Percentiles rank a stretch among this genome's conserved stretches.
phyloP scores from a whole-genome alignment of 768 basidiomycete species.

The Dacryopinax spathularia region DNA sequence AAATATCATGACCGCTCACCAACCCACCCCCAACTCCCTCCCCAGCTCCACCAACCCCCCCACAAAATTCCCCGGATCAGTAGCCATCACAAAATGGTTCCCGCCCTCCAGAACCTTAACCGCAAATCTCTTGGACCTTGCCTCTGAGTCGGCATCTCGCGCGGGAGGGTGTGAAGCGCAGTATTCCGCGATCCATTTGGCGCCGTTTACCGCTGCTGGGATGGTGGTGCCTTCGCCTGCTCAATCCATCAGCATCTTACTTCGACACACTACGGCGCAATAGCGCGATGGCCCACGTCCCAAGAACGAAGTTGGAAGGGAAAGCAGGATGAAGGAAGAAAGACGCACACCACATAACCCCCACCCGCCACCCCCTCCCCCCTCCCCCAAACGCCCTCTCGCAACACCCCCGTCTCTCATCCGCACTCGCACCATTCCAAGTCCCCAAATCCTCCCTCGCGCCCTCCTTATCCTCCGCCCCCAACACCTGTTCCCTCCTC shows the following conservation, averaged over 20 bases:
- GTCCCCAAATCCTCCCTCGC: not conserved
- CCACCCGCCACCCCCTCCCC: no score
- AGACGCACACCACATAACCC: no score
- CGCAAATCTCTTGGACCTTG: not conserved
- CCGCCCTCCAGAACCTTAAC: not conserved
- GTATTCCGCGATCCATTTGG: not conserved
- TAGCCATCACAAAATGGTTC: conserved; percentile 1
- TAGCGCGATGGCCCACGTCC: not conserved
- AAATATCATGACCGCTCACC: no score
- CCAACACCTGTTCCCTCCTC: not conserved
- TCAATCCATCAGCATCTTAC: not conserved
- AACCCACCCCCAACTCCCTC: not conserved
- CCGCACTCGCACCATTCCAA: not conserved
- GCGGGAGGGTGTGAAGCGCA: no score
- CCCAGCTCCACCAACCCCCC: not conserved
- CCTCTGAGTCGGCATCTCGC: not conserved
- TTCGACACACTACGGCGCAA: not conserved
- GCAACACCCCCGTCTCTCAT: not conserved
- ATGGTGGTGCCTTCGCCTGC: not conserved
- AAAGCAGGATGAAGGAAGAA: no score
- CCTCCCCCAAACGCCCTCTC: not conserved
- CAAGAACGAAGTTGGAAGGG: not conserved
- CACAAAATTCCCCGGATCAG: not conserved
- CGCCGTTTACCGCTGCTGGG: not conserved
- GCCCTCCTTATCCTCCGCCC: not conserved